A percentile compares a stretch with the other conserved stretches of the same genome.
These are phyloP conservation scores for Sporodiniella umbellata DNA, from an alignment of 371 early-diverging fungal species.

Conservation along the genomic window DNA sequence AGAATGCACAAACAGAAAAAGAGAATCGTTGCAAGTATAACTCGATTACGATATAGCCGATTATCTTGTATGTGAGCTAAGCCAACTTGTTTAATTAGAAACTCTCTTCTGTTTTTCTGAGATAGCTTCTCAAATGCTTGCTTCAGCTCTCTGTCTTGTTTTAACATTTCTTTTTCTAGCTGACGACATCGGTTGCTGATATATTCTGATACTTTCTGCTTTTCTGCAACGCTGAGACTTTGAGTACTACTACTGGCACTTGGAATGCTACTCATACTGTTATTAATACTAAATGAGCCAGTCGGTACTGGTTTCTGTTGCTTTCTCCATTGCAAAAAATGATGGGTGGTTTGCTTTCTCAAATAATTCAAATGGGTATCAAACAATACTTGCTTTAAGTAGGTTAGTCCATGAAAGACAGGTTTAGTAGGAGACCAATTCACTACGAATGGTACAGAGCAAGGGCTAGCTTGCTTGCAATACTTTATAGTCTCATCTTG, in stretches of 20 bases:
- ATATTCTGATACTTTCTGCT: constrained; percentile 16
- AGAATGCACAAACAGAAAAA: background rate
- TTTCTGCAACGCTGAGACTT: constrained; percentile 1
- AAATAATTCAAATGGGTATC: constrained; percentile 2
- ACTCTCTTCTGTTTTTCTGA: constrained; percentile 6
- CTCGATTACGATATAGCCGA: background rate
- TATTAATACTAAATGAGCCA: background rate
- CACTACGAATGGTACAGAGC: constrained; percentile 10
- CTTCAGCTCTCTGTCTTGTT: constrained; percentile 16
- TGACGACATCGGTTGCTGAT: constrained; percentile 16
- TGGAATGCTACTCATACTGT: background rate
- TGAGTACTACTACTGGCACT: background rate
- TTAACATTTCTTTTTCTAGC: constrained; percentile 20
- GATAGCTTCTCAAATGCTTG: constrained; percentile 11
- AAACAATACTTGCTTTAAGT: constrained; percentile 12
- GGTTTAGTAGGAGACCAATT: constrained; percentile 10
- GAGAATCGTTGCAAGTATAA: background rate
- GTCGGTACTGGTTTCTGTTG: background rate
- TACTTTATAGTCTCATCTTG: constrained; percentile 2
- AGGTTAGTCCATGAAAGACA: constrained; percentile 11
- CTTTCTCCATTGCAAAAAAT: constrained; percentile 13
- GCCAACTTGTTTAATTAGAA: constrained; percentile 10
- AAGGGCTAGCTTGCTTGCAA: constrained; percentile 7
- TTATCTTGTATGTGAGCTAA: background rate
- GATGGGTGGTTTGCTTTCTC: constrained; percentile 5